Evolutionary conservation across 495 filamentous ascomycete species (phyloP).

Genomic region (Penicillium canariense): DNA sequence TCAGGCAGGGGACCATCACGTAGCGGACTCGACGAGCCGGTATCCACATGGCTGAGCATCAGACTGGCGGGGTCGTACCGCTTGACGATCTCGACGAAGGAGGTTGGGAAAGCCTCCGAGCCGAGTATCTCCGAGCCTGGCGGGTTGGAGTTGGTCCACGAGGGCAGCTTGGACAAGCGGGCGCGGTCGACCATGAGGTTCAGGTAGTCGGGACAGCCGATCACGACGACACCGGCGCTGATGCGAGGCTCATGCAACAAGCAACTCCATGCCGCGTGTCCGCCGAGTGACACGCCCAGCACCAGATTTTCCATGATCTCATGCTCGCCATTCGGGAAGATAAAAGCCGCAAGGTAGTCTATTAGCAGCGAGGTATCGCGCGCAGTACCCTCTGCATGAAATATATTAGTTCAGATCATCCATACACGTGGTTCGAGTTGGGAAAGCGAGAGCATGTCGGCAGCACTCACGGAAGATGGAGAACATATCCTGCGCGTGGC

Average conservation of each 20-base stretch:
- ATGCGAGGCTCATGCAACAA: slow-evolving; percentile 77
- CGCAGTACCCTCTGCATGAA: slow-evolving; percentile 62
- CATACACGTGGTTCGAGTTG: too few relatives aligned
- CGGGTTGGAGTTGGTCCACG: slow-evolving; percentile 52
- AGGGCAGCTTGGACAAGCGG: slow-evolving; percentile 63
- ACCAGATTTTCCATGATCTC: slow-evolving; percentile 69
- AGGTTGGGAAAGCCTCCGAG: slow-evolving; percentile 68
- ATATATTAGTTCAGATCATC: neutral
- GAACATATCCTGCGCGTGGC: slow-evolving; percentile 90
- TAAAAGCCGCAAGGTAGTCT: slow-evolving; percentile 70
- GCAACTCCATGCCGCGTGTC: slow-evolving; percentile 82
- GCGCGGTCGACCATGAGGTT: slow-evolving; percentile 78
- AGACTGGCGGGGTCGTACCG: slow-evolving; percentile 69
- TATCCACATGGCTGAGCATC: slow-evolving; percentile 53
- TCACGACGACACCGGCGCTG: slow-evolving; percentile 69
- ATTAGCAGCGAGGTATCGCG: slow-evolving; percentile 69
- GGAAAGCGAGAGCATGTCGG: too few relatives aligned
- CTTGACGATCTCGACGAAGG: slow-evolving; percentile 59
- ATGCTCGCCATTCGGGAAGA: slow-evolving; percentile 55
- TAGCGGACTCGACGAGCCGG: slow-evolving; percentile 23
- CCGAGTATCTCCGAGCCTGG: slow-evolving; percentile 68
- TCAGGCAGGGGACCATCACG: slow-evolving; percentile 43
- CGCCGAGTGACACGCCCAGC: slow-evolving; percentile 81
- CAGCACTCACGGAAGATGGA: slow-evolving; percentile 52
- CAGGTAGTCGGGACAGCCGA: slow-evolving; percentile 88